Conservation (phyloP, 2,329 filamentous ascomycete species). For the Fusarium falciforme region DNA sequence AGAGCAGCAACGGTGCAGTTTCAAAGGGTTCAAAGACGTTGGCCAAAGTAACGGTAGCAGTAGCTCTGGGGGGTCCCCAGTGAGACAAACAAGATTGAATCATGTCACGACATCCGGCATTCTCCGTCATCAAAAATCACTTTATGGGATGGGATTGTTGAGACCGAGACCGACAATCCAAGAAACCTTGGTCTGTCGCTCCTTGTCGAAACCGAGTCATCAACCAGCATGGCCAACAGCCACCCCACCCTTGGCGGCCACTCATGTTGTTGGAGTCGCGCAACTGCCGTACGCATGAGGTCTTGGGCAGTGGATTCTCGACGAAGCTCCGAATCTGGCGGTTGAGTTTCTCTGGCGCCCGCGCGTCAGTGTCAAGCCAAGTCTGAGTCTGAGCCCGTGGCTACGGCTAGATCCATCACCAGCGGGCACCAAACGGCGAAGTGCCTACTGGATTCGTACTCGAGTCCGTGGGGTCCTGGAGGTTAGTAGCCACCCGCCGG, state of each 20-base stretch:
- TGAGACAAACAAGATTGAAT: constrained; percentile 1
- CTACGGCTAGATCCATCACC: constrained; percentile 12
- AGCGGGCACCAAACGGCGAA: constrained; percentile 14
- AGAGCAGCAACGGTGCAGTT: neutral
- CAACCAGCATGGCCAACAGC: constrained; percentile 8
- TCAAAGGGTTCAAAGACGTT: constrained; percentile 7
- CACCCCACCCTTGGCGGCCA: constrained; percentile 17
- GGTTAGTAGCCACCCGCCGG: constrained; percentile 5
- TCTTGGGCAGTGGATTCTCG: neutral
- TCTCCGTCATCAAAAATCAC: neutral
- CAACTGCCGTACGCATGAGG: constrained; percentile 18
- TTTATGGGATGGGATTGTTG: neutral
- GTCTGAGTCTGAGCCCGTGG: constrained; percentile 4
- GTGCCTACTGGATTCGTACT: constrained; percentile 29
- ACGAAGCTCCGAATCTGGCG: constrained; percentile 11
- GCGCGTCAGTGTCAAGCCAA: constrained; percentile 25
- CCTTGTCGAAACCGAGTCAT: constrained; percentile 23
- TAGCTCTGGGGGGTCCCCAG: neutral
- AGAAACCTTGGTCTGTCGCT: neutral
- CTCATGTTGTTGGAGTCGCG: constrained; percentile 20
- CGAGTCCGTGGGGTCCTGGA: constrained; percentile 11
- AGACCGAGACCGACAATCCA: neutral
- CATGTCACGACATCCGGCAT: neutral
- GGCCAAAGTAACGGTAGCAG: neutral
- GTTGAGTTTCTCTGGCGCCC: constrained; percentile 30